Evolutionary conservation across 106 monocot genomes (phyloP), one percentile per base, ranked within the genome.

Genomic region (Dendrobium nobile): DNA sequence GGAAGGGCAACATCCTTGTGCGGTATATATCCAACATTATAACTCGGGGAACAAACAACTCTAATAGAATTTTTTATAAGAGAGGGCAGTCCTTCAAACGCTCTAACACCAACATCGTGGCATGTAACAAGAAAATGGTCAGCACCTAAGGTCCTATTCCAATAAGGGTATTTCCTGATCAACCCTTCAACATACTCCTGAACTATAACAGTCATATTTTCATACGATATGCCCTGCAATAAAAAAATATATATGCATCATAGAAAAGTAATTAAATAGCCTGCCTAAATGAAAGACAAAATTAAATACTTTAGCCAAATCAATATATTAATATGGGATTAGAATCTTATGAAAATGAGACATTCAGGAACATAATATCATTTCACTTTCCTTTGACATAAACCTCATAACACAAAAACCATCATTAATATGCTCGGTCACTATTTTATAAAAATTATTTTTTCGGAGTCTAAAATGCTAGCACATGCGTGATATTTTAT

Each of bases 1-100:
- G 95, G 98, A 82, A 98, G 89, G 67, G 98, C 98, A 78, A 98
- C 85, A 86, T 98, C 98, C 88, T 98, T 95, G 76, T 95, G 95
- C 45, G 95, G 95, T 37, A 92, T 87, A 79, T 80, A 98, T 54
- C 88, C 92, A 79, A 91, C 92, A 85, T 98, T 83, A 87, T 98
- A 98, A 81, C 92, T 98, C 28, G 98, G 91, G 33, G 98, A 95
- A 83, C 98, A 98, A 70, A 95, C 94, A 80, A 91, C 92, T 56
- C 98, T 84, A 75, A 98, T 98, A 4, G 92, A 89, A 82, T 95
- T 98, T 79, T 98, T 95, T 26, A 92, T 76, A 73, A 95, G 83
- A 56, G 86, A 84, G 20, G 82, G 81, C 31, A 92, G 84, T 61
- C 98, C 98, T 80, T 98, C 98, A 55, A 92, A 92, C 75, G 98